Percentiles rank a stretch among this genome's conserved stretches.
These are phyloP conservation scores for Aspergillus sp. DNA, from an alignment of 2,329 filamentous ascomycete species.

Conservation along the genomic window DNA sequence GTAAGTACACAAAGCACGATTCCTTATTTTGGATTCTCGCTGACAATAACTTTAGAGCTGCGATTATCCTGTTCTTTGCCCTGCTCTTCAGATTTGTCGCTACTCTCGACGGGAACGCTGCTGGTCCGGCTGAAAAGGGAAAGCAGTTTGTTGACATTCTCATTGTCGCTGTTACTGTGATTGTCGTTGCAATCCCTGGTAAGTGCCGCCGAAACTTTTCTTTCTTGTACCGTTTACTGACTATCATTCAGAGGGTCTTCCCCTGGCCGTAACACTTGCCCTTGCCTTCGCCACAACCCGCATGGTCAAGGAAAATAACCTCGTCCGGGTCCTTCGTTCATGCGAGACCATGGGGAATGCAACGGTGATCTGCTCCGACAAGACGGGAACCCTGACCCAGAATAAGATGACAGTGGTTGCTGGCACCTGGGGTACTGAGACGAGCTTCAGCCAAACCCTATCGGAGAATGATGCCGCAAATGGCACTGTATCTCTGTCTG, in stretches of 20 bases:
- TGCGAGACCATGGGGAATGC: conserved; percentile 78
- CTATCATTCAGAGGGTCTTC: conserved; percentile 53
- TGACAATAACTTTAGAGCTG: conserved; percentile 34
- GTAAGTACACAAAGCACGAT: conserved; percentile 15
- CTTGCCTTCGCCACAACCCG: conserved; percentile 68
- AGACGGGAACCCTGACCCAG: conserved; percentile 66
- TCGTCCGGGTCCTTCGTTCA: conserved; percentile 66
- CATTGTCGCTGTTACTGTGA: conserved; percentile 70
- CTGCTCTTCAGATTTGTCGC: conserved; percentile 80
- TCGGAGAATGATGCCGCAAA: conserved; percentile 9
- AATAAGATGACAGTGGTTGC: conserved; percentile 72
- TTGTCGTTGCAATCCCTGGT: conserved; percentile 66
- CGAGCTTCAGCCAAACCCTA: conserved; percentile 45
- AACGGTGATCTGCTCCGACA: conserved; percentile 72
- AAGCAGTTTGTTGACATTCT: conserved; percentile 69
- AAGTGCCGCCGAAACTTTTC: conserved; percentile 8
- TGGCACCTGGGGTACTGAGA: conserved; percentile 55
- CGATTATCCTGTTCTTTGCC: conserved; percentile 74
- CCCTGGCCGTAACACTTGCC: conserved; percentile 68
- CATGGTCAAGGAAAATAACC: conserved; percentile 69
- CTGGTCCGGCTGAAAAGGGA: conserved; percentile 62
- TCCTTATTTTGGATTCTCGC: conserved; percentile 5
- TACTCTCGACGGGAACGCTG: conserved; percentile 47
- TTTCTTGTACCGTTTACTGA: conserved; percentile 28
- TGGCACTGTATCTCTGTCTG: conserved; percentile 13